Evolutionary conservation across 352 stramenopile species (phyloP), one percentile per base, ranked within the genome.

Genomic region (Phytophthora europaea): DNA sequence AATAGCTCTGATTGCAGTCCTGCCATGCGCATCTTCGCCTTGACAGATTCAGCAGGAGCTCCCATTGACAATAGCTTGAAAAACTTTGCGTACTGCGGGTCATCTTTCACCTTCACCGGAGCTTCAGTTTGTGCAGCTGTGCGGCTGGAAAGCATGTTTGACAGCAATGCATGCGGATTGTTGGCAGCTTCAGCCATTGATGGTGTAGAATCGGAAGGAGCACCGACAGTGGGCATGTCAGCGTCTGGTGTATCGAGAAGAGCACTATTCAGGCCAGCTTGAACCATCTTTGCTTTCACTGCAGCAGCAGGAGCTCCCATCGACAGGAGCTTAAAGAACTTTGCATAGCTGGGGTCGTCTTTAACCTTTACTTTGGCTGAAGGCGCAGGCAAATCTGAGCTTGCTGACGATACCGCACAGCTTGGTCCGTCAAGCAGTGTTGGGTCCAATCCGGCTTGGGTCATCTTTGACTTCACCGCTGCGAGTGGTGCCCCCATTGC

Each of bases 211-310:
- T 43, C 16, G 1, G 50, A 47, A 6, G 43, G 23, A 20, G 34
- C 1, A 34, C 8, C n/a, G 22, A 62, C 82, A 4, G 62, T 50
- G 1, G 75, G 70, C 33, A 93, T 62, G 3, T 76, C 63, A 4
- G 82, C 84, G 34, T 93, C 81, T 12, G 89, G 87, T 0, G 82
- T 93, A 51, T 93, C 84, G 8, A 94, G 64, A 4, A 92, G 67
- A 3, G 85, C 79, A 45, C 90, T 79, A 76, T 99, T 94, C 23
- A 98, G 65, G 1, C 91, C 93, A 73, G 98, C 96, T 67, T 87
- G 78, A 10, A 47, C 34, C 81, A 90, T 90, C 58, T 93, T 92
- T 0, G 82, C 75, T 52, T 91, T 88, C 2, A 94, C 85, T 7
- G 81, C 83, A 22, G 65, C 75, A 4, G 55, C 54, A 33, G 87